Base-by-base conservation (phyloP, 2,329 filamentous ascomycete species). In the Colletotrichum tofieldiae region DNA sequence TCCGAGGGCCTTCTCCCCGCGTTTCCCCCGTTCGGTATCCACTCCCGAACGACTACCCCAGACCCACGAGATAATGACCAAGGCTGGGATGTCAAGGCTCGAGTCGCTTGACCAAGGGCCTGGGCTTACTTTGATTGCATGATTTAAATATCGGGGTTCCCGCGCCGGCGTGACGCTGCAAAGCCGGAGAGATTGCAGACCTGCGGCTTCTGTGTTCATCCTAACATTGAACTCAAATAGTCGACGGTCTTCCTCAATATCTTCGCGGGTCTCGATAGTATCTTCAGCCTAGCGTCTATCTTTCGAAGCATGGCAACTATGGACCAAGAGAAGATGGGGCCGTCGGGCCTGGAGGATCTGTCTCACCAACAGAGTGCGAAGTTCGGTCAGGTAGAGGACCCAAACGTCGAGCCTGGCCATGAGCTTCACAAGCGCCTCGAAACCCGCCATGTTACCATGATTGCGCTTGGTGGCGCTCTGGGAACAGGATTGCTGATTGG, bases 401-500 rank as follows among this genome's bases (percentile, higher is more conserved):
- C 52, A n/a, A 32, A 55, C 63, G 47, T 29, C 9, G 51, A 54
- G 45, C 67, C 67, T 9, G 61, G 67, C 1, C 61, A 70, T n/a
- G 61, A 59, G 11, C 67, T 70, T 37, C 67, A 65, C 12, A 70
- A 65, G 51, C 76, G 77, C 2, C 74, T 79, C 23, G 75, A 74
- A 35, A 79, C 75, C 32, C 81, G 77, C 35, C 81, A 79, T 0
- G 76, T 76, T 16, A 81, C 78, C 47, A 83, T 82, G 81, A 81
- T 84, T 75, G 80, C 81, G 1, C 80, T 84, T 56, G 81, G 79
- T 2, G 80, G 82, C 45, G 81, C 81, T 1, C 80, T 84, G 66
- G 82, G 82, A 18, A 81, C 77, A 43, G 82, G 82, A 61, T 77
- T 90, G 23, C 86, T 90, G 69, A 82, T 90, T 37, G 87, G 88